Percentiles rank a stretch among this genome's conserved stretches.
Conservation (phyloP, 768 basidiomycete genomes). For the Lactarius trivialis region DNA sequence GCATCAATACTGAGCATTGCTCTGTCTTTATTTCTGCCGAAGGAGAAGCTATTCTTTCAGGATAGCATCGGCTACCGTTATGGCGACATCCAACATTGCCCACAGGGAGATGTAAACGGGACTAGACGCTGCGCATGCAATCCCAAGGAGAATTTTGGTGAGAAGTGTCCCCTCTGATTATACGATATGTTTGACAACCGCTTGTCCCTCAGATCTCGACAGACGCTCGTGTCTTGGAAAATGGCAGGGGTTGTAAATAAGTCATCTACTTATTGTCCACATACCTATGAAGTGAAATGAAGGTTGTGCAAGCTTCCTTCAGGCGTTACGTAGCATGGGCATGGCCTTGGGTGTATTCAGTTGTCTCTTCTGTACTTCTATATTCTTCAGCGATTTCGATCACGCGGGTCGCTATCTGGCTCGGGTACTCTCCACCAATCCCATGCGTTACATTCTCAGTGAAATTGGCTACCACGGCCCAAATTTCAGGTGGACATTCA, state of each 20-base stretch:
- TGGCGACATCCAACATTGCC: constrained; percentile 6
- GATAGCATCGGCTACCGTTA: constrained; percentile 3
- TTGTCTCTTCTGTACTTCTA: not conserved
- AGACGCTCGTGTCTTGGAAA: constrained; percentile 1
- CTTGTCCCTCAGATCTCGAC: not conserved
- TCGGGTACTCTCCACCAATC: not conserved
- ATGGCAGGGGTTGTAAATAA: not conserved
- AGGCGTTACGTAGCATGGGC: too few species aligned
- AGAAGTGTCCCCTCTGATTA: not conserved
- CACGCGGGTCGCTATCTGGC: not conserved
- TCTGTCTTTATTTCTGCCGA: constrained; percentile 5
- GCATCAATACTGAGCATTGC: constrained; percentile 8
- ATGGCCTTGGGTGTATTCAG: too few species aligned
- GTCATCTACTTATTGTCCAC: not conserved
- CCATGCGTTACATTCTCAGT: too few species aligned
- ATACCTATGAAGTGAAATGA: not conserved
- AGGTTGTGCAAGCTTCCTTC: too few species aligned
- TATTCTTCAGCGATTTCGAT: not conserved
- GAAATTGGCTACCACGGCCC: too few species aligned
- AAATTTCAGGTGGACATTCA: too few species aligned
- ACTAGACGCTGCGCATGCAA: constrained; percentile 6
- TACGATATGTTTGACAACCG: not conserved
- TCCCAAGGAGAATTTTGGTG: constrained; percentile 7
- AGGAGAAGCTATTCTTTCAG: constrained; percentile 1
- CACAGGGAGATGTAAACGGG: not conserved